Evolutionary conservation across 2,329 filamentous ascomycete species (phyloP), one percentile per base, ranked within the genome.

Genomic region (Pyrenophora graminea): DNA sequence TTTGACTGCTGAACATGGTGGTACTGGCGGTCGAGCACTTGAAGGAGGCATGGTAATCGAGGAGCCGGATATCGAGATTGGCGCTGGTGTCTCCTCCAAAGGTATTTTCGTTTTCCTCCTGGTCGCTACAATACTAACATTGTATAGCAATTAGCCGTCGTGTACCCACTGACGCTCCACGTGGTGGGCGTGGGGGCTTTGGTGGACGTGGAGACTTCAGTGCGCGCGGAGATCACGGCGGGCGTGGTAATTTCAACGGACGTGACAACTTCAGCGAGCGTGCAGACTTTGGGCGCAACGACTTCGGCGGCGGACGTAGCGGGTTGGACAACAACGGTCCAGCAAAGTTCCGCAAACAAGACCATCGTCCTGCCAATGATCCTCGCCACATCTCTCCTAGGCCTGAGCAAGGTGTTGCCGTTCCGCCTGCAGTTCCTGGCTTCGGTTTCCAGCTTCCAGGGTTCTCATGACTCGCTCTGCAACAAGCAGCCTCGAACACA

Each of bases 41-140:
- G 87, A 91, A 68, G 80, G 84, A 12, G 91, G 92, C 36, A 85
- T 99, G 76, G 88, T 92, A 6, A 89, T 99, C 21, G 94, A 99
- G 72, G 94, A 99, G 75, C 94, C 94, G 3, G 94, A 99, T 69
- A 99, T 99, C 64, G 94, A 99, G 75, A 99, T 99, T 51, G 94
- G 94, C 45, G 92, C 93, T 15, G 94, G 94, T 48, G 95, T 99
- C 12, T 97, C 92, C 15, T 97, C 91, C 37, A 99, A 99, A 79
- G 91, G 80, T 80, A 71, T 50, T 56, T 21, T 19, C 3, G 21
- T 12, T 5, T 2, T 3, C 4, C 2, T 17, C 2, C 12, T n/a
- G 32, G 3, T 8, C 6, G 15, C 4, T 10, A 4, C 18, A 23
- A 6, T 36, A 39, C 58, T 70, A 49, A 70, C 53, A 38, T 9